These are phyloP conservation scores for Scutellaria baicalensis DNA, from an alignment of 257 asterid genomes.

Conservation along the genomic window DNA sequence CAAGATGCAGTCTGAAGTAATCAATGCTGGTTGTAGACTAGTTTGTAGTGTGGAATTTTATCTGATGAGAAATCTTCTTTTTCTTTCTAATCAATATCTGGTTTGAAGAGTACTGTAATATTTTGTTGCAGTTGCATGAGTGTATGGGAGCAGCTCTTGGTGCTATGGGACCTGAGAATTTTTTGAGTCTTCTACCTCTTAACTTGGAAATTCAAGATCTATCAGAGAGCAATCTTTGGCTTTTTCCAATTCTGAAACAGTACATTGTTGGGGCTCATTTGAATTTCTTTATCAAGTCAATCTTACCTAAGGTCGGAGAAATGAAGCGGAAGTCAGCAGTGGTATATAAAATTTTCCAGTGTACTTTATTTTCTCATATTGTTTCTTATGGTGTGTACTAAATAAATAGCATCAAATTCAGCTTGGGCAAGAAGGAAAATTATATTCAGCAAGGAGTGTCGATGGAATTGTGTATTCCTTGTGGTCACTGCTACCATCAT, in stretches of 20 bases:
- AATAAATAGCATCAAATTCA: conserved; percentile 24
- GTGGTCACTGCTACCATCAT: conserved; percentile 96
- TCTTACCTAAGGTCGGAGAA: conserved; percentile 44
- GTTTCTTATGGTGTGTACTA: conserved; percentile 4
- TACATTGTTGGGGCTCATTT: conserved; percentile 63
- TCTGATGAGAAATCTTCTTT: background rate
- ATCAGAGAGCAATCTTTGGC: conserved; percentile 84
- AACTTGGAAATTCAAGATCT: conserved; percentile 55
- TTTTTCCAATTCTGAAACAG: conserved; percentile 84
- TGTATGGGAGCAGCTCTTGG: conserved; percentile 85
- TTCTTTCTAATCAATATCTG: background rate
- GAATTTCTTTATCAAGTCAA: conserved; percentile 54
- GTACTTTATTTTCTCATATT: background rate
- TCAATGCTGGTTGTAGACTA: background rate
- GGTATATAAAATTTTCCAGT: conserved; percentile 38
- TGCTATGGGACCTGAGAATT: conserved; percentile 85
- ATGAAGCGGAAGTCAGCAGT: conserved; percentile 59
- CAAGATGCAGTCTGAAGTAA: background rate
- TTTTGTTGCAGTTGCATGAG: conserved; percentile 71
- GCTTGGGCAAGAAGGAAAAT: conserved; percentile 66
- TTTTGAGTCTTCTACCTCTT: conserved; percentile 66
- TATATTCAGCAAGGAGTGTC: conserved; percentile 51
- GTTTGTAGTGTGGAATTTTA: background rate
- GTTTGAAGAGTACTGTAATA: conserved; percentile 1
- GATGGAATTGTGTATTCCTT: conserved; percentile 76